Evolutionary conservation across 495 filamentous ascomycete species (phyloP).

Genomic region (Aspergillus bertholletiae): DNA sequence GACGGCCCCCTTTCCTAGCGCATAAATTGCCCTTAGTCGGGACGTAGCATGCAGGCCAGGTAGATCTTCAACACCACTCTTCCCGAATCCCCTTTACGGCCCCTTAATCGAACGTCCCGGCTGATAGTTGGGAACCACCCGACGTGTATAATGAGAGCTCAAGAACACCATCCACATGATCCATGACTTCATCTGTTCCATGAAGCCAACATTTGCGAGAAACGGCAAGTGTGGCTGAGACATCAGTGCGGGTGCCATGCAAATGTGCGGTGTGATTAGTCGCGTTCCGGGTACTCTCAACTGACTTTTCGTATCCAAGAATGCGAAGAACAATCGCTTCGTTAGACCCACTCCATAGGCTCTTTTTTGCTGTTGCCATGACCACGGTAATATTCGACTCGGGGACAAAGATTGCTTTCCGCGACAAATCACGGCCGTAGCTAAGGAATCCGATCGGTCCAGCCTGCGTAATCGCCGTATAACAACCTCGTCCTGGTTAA

Average conservation of each 20-base stretch:
- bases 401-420: not conserved
- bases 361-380: not conserved
- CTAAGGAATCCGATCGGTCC: too few relatives aligned
- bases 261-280: not conserved
- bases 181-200: not conserved
- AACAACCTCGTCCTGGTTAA: not conserved
- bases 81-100: too few relatives aligned
- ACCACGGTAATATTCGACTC: not conserved
- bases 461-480: not conserved
- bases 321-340: not conserved
- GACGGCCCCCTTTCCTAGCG: not conserved
- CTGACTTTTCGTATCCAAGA: slow-evolving; percentile 1
- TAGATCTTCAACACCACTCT: too few relatives aligned
- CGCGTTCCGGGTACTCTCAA: not conserved
- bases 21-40: too few relatives aligned
- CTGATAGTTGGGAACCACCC: too few relatives aligned
- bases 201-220: not conserved
- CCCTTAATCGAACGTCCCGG: too few relatives aligned
- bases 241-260: not conserved
- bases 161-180: not conserved
- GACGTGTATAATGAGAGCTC: too few relatives aligned
- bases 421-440: not conserved
- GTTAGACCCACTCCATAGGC: not conserved
- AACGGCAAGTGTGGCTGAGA: not conserved
- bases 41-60: too few relatives aligned